Base-by-base conservation (phyloP, 2,329 filamentous ascomycete genomes). In the Knufia petricola region DNA sequence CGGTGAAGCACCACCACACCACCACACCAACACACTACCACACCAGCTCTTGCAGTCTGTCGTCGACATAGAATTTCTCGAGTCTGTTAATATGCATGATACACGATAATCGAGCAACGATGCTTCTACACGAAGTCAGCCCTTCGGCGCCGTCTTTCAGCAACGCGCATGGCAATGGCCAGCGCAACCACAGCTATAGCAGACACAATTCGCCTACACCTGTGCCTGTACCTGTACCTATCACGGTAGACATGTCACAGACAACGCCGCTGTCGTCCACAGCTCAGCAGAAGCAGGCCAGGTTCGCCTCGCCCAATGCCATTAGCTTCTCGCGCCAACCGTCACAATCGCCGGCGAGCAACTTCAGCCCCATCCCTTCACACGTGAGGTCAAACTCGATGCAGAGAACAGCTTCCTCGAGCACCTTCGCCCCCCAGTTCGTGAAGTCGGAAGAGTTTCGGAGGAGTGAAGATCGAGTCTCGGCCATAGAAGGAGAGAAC, bases 371-470 rank as follows among this genome's bases (percentile, higher is more conserved):
- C 4, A 58, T 65, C n/a, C 64, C 72, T 41, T 62, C 66, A 23
- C 58, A 60, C 32, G 60, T 60, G 21, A 64, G 69, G 24, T 65
- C 66, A 51, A 70, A 77, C 26, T 75, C 78, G 41, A 78, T 82
- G 56, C 76, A 78, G 30, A 70, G 77, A 55, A 81, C 76, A 51
- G 77, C 73, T 58, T 77, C 76, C 1, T 75, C 79, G 4, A 72
- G 79, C 55, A 98, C 92, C 1, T 98, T 98, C 70, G 90, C 92
- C 30, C 92, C 90, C 2, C 86, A 87, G 8, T 98, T 98, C 66
- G 96, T 98, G 69, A 92, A 90, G 65, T 79, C 82, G 0, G 88
- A 94, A 55, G 86, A 89, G 55, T 71, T 85, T 66, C 76, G 80
- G 57, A 72, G 73, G 45, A 70, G 69, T 1, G 70, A 72, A 24